Evolutionary conservation across 768 basidiomycete species (phyloP).

Genomic region (Lentinula boryana): DNA sequence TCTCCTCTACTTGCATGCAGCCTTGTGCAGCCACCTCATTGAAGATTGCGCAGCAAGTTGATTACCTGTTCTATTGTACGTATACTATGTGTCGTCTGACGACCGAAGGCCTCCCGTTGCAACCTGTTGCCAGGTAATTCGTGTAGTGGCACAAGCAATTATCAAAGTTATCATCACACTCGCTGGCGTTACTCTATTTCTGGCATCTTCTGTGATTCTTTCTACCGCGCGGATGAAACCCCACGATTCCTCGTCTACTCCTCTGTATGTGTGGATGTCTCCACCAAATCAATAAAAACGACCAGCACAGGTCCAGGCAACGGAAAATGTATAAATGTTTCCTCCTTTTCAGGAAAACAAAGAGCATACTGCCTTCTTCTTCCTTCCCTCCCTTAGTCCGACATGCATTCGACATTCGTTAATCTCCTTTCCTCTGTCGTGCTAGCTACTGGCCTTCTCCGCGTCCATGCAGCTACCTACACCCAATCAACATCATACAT

Average conservation of each 20-base stretch:
- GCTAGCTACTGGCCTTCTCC: not conserved
- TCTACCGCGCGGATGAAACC: not conserved
- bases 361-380: not conserved
- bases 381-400: not conserved
- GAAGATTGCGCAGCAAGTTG: not conserved
- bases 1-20: not conserved
- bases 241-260: not conserved
- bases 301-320: not conserved
- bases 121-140: not conserved
- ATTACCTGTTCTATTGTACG: not conserved
- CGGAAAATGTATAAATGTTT: not conserved
- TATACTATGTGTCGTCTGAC: not conserved
- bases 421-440: not conserved
- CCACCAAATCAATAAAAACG: not conserved
- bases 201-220: not conserved
- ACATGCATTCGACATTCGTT: slow-evolving; percentile 2
- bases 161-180: not conserved
- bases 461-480: not conserved
- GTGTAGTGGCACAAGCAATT: not conserved
- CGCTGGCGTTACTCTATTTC: not conserved
- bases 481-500: not conserved
- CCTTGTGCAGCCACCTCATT: not conserved
- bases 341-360: too few relatives aligned
- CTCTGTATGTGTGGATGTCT: not conserved
- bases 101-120: not conserved